Percentiles rank a stretch among this genome's conserved stretches.
Evolutionary conservation across 805 yeast species (phyloP).

Genomic region (Ogataea philodendri): DNA sequence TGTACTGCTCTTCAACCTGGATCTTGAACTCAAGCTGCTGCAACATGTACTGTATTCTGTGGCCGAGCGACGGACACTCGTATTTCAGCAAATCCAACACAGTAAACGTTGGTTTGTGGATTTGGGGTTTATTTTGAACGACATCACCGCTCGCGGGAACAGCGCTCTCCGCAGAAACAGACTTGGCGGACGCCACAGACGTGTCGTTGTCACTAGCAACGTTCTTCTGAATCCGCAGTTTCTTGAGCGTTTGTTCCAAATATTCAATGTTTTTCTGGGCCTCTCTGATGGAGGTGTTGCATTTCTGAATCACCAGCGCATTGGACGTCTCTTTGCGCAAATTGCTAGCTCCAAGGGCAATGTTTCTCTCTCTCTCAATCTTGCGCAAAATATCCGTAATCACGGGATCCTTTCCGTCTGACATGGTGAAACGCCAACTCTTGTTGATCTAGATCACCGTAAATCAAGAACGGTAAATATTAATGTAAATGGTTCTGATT

Average conservation of each 20-base stretch:
- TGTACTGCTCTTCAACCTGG: slow-evolving; percentile 91
- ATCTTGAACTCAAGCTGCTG: slow-evolving; percentile 92
- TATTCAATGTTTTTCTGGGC: slow-evolving; percentile 90
- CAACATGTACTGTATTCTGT: slow-evolving; percentile 90
- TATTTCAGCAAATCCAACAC: slow-evolving; percentile 81
- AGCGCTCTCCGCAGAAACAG: slow-evolving; percentile 5
- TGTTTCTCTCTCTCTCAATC: slow-evolving; percentile 84
- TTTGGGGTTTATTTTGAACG: slow-evolving; percentile 17
- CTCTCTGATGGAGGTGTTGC: slow-evolving; percentile 87
- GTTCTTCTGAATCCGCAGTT: slow-evolving; percentile 43
- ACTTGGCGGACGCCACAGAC: slow-evolving; percentile 3
- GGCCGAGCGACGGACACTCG: slow-evolving; percentile 93
- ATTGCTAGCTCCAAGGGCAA: slow-evolving; percentile 83
- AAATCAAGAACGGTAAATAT: not conserved
- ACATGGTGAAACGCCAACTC: slow-evolving; percentile 18
- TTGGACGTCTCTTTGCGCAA: slow-evolving; percentile 78
- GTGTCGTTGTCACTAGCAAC: slow-evolving; percentile 4
- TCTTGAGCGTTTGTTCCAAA: slow-evolving; percentile 71
- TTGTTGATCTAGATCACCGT: slow-evolving; percentile 10
- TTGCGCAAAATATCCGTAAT: slow-evolving; percentile 72
- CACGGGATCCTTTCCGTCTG: slow-evolving; percentile 35
- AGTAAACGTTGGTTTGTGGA: slow-evolving; percentile 49
- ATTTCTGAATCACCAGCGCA: slow-evolving; percentile 80
- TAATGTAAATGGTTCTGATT: not conserved
- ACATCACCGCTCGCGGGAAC: slow-evolving; percentile 7